These are phyloP conservation scores for Candida tetrigidarum DNA, from an alignment of 1,139 yeast genomes.

Conservation along the genomic window DNA sequence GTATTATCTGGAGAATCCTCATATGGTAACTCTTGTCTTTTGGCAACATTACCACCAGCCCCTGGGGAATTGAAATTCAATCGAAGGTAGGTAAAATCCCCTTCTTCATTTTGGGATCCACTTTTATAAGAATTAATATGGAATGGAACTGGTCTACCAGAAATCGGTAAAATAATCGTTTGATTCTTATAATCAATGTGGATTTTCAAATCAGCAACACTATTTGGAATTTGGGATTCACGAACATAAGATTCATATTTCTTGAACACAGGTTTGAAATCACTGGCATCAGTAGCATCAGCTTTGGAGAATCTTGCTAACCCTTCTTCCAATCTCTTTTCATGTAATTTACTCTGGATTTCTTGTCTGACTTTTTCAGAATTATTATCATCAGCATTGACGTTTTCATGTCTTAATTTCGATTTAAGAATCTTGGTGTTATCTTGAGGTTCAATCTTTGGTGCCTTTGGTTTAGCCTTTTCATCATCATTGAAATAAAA, in stretches of 20 bases:
- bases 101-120: constrained; percentile 96
- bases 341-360: constrained; percentile 82
- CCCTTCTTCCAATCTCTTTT: constrained; percentile 86
- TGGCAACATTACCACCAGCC: constrained; percentile 70
- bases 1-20: constrained; percentile 88
- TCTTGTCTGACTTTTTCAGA: constrained; percentile 83
- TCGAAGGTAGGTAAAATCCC: constrained; percentile 89
- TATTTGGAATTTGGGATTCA: constrained; percentile 86
- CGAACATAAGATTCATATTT: constrained; percentile 93
- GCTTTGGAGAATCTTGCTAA: constrained; percentile 74
- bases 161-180: constrained; percentile 87
- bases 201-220: constrained; percentile 81
- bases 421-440: constrained; percentile 72
- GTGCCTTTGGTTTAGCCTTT: constrained; percentile 21
- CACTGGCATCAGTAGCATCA: constrained; percentile 69
- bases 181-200: constrained; percentile 89
- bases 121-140: constrained; percentile 93
- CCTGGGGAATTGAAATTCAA: constrained; percentile 96
- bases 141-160: constrained; percentile 98
- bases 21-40: constrained; percentile 82
- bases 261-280: constrained; percentile 76
- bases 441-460: constrained; percentile 59
- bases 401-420: constrained; percentile 77
- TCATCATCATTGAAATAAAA: constrained; percentile 80
- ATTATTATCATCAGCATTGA: constrained; percentile 70